Conservation (phyloP, 164 flowering plant species). For the Macadamia tetraphylla region DNA sequence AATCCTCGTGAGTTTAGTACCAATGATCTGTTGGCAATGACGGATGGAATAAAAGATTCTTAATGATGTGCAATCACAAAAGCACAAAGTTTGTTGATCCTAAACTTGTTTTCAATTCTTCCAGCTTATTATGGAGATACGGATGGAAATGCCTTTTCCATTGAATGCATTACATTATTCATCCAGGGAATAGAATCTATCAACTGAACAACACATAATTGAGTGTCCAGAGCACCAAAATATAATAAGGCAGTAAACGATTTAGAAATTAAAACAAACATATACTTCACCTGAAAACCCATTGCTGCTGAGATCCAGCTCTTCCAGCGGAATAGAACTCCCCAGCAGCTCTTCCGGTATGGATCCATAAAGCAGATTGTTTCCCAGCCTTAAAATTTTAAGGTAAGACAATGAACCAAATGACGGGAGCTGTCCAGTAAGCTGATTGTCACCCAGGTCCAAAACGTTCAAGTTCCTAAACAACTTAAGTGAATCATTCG, state of each 20-base stretch:
- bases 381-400: slow-evolving; percentile 46
- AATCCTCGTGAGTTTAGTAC: no score
- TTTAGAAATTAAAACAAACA: not conserved
- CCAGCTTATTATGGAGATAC: no score
- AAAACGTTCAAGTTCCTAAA: slow-evolving; percentile 65
- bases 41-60: no score
- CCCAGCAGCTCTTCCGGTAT: slow-evolving; percentile 58
- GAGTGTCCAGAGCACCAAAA: not conserved
- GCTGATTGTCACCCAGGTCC: slow-evolving; percentile 61
- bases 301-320: slow-evolving; percentile 90
- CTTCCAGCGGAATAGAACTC: slow-evolving; percentile 43
- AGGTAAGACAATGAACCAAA: slow-evolving; percentile 49
- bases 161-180: no score
- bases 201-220: no score
- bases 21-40: no score
- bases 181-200: no score
- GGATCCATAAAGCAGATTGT: slow-evolving; percentile 56
- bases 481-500: slow-evolving; percentile 34
- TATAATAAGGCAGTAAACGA: not conserved
- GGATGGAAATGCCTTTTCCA: no score
- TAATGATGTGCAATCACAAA: no score
- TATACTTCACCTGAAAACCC: slow-evolving; percentile 63
- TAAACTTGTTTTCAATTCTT: no score
- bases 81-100: no score
- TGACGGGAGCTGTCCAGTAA: slow-evolving; percentile 62